Evolutionary conservation across 1,284 basidiomycete genomes (phyloP).

Genomic region (Fomitopsis schrenkii): DNA sequence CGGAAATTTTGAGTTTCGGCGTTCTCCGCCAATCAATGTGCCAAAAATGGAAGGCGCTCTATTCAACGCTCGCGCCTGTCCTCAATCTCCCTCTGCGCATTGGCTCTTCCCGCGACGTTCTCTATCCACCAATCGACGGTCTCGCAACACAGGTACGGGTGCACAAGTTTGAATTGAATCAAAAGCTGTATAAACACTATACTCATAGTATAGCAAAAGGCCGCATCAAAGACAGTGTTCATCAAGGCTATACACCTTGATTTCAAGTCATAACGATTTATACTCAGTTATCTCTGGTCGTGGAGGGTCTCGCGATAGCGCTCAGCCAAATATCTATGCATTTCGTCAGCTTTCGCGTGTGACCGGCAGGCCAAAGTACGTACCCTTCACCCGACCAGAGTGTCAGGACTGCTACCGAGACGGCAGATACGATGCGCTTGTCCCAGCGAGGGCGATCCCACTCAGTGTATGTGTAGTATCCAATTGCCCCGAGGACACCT

Average conservation of each 20-base stretch:
- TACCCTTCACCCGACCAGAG: constrained; percentile 73
- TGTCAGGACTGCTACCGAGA: constrained; percentile 60
- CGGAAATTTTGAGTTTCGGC: constrained; percentile 13
- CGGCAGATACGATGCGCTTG: constrained; percentile 56
- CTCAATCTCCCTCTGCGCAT: not conserved
- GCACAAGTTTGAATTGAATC: not conserved
- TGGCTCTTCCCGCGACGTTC: constrained; percentile 29
- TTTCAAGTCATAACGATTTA: not conserved
- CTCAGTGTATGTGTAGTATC: constrained; percentile 66
- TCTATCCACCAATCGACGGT: constrained; percentile 95
- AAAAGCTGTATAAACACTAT: not conserved
- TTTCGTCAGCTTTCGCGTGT: not conserved
- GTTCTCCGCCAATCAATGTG: not conserved
- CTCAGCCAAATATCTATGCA: constrained; percentile 28
- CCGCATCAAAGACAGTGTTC: not conserved
- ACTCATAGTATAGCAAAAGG: not conserved
- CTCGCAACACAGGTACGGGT: constrained; percentile 54
- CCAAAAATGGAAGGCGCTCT: not conserved
- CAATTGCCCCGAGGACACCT: constrained; percentile 61
- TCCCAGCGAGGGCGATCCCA: constrained; percentile 75
- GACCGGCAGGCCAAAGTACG: constrained; percentile 19
- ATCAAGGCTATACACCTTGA: not conserved
- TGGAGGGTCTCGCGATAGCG: constrained; percentile 21
- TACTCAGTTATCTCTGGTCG: not conserved
- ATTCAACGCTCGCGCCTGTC: not conserved